Evolutionary conservation across 2,329 filamentous ascomycete genomes (phyloP), one percentile per base, ranked within the genome.

Genomic region (Ceratocystis albifundus): DNA sequence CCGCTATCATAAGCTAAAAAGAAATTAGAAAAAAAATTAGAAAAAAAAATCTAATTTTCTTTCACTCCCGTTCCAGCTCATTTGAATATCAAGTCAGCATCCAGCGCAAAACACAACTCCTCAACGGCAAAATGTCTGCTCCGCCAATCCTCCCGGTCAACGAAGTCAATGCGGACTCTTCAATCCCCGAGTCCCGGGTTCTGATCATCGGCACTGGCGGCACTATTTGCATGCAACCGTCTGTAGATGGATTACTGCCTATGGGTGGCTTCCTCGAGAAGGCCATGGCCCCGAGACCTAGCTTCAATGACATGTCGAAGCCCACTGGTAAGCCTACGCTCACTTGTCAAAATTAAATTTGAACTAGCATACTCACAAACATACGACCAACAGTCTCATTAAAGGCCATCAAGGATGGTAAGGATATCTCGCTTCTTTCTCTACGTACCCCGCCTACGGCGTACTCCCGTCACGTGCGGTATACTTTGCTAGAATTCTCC

Each of bases 201-300:
- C 80, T 96, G 70, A 88, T 96, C 72, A 89, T 96, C 75, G 93
- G 95, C 79, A 96, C 92, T 12, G 91, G 89, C 68, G 88, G 88
- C 57, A 91, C 88, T 5, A 96, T 96, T 72, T 96, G 90, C 77
- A 96, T 96, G 92, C 85, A 88, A 73, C 87, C 86, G 65, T 90
- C 90, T 8, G 82, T 83, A 7, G 84, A 90, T 70, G 92, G 92
- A 0, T 84, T 96, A 65, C 81, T 94, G 45, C 92, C 92, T 4
- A 88, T 89, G 66, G 79, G 84, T 71, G 88, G 88, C 2, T 96
- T 96, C 74, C 79, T 96, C 57, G 84, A 94, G 71, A 85, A 85
- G 70, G 90, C 90, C 71, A 87, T 96, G 79, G 87, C 88, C 3
- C 88, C 88, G 7, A 82, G 89, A 41, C 89, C 89, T 1, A 88